Base-by-base conservation (phyloP, 352 stramenopile genomes). In the Phytophthora quininea region DNA sequence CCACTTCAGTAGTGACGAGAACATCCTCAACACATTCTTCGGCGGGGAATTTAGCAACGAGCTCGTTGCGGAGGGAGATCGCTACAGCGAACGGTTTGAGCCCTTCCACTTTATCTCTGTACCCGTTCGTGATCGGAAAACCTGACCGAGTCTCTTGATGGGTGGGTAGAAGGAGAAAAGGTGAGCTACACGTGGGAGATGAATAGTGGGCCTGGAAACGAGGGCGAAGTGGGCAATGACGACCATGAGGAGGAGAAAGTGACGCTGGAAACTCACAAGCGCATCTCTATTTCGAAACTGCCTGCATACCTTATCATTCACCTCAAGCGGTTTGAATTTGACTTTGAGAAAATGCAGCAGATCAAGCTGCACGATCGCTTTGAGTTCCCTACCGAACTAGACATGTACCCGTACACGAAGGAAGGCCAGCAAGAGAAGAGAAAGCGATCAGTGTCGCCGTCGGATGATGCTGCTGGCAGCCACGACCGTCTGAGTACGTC, bases 271-370 rank as follows among this genome's bases (percentile, higher is more conserved):
- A 98, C 93, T 0, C 80, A 93, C 68, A 98, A 98, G 64, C 79
- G 90, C 30, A 94, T 96, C 50, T 97, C 84, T 0, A 97, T 97
- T 62, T 82, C 86, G 2, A 90, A 92, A 54, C 77, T 98, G 15
- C 95, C 95, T 5, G 77, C 89, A 27, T 86, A 96, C 53, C 71
- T 98, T 30, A 93, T 98, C 37, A 93, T 98, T 54, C 96, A 98
- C 59, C 62, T 98, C 10, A 98, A 98, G 76, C 86, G 95, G 0
- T 98, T 98, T 48, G 93, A 98, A 60, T 98, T 98, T 64, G 92
- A 98, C 70, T 97, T 97, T 40, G 92, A 97, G 57, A 95, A 88
- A 11, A 97, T 98, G 88, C 89, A 97, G 48, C 91, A 97, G 70
- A 93, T 87, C 45, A 98, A 98, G 59, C 85, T 98, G 1, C 97